Percentiles rank a stretch among this genome's conserved stretches.
Evolutionary conservation across 148 eudicot genomes (phyloP).

Genomic region (Dianthus caryophyllus): DNA sequence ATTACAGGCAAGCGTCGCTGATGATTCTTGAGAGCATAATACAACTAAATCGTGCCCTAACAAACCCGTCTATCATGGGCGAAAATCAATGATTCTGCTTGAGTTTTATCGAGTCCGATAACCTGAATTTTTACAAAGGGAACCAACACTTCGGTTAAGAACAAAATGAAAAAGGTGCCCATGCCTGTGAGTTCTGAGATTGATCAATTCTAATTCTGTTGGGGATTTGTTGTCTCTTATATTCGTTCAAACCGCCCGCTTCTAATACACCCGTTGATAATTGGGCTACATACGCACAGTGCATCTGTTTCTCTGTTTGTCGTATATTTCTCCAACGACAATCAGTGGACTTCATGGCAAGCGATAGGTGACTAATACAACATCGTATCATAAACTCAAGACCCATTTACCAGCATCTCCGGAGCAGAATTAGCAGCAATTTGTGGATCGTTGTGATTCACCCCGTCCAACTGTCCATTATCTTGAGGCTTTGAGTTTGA

Average conservation of each 20-base stretch:
- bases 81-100: slow-evolving; percentile 10
- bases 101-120: neutral
- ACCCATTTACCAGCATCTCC: slow-evolving; percentile 73
- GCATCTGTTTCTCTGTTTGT: neutral
- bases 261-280: no score
- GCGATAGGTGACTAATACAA: neutral
- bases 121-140: neutral
- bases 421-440: slow-evolving; percentile 47
- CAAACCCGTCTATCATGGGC: slow-evolving; percentile 10
- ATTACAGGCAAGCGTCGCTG: neutral
- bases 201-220: neutral
- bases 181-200: slow-evolving; percentile 16
- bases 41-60: slow-evolving; percentile 12
- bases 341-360: neutral
- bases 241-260: slow-evolving; percentile 26
- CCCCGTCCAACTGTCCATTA: slow-evolving; percentile 34
- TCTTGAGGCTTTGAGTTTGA: slow-evolving; percentile 32
- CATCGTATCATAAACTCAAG: slow-evolving; percentile 26
- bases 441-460: slow-evolving; percentile 41
- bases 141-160: no score
- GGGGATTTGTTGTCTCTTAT: slow-evolving; percentile 6
- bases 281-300: neutral
- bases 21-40: neutral
- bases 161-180: neutral
- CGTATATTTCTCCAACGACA: slow-evolving; percentile 2